Conservation (phyloP, 179 eudicot species). For the Drosera spatulata region DNA sequence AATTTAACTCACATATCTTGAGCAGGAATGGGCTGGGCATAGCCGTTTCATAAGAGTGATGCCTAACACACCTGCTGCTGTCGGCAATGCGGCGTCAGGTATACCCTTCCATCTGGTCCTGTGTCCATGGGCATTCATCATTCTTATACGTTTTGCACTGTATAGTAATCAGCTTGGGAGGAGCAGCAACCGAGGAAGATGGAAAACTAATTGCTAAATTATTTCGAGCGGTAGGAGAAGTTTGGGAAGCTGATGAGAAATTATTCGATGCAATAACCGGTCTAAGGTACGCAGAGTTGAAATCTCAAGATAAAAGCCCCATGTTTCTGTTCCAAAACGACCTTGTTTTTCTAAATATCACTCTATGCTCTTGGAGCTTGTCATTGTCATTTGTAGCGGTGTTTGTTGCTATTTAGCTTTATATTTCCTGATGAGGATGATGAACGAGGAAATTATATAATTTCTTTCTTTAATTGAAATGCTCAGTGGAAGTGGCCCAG, state of each 20-base stretch:
- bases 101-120: neutral
- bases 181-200: slow-evolving; percentile 66
- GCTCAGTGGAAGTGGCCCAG: slow-evolving; percentile 90
- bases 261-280: slow-evolving; percentile 87
- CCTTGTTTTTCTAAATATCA: too few species aligned
- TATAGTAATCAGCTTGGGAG: slow-evolving; percentile 70
- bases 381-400: too few species aligned
- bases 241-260: slow-evolving; percentile 87
- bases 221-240: slow-evolving; percentile 90
- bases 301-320: neutral
- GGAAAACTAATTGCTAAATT: slow-evolving; percentile 46
- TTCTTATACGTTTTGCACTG: neutral
- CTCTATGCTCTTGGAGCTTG: too few species aligned
- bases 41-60: slow-evolving; percentile 87
- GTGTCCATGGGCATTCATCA: too few species aligned
- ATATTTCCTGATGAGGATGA: too few species aligned
- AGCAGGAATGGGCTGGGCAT: slow-evolving; percentile 92
- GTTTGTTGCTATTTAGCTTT: too few species aligned
- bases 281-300: slow-evolving; percentile 45
- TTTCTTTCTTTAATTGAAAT: slow-evolving; percentile 1
- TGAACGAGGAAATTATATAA: too few species aligned
- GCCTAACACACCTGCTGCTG: slow-evolving; percentile 98
- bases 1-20: slow-evolving; percentile 16
- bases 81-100: slow-evolving; percentile 95
- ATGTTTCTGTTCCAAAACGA: neutral